Conservation (phyloP, 441 rosid genomes). For the Dalechampia spathulata region DNA sequence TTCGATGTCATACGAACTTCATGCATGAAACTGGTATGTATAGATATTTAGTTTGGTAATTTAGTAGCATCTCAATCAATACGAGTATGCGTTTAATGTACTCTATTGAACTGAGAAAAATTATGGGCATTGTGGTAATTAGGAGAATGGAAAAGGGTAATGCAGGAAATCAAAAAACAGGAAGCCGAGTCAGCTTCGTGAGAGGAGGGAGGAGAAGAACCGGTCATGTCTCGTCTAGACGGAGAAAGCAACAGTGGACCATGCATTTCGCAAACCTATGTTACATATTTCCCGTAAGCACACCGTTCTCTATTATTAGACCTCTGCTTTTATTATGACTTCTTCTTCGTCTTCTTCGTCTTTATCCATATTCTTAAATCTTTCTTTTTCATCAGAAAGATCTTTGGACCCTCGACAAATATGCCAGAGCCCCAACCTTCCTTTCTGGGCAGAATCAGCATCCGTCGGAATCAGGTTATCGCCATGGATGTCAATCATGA, state of each 20-base stretch:
- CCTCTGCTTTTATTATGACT: not conserved
- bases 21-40: no score
- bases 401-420: conserved; percentile 26
- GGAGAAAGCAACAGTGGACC: conserved; percentile 4
- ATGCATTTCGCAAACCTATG: conserved; percentile 9
- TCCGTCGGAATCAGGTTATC: conserved; percentile 73
- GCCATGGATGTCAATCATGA: conserved; percentile 81
- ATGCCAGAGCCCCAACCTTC: conserved; percentile 70
- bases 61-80: no score
- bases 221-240: conserved; percentile 18
- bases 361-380: no score
- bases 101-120: no score
- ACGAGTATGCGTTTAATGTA: no score
- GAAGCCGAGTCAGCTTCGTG: conserved; percentile 24
- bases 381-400: no score
- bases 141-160: not conserved
- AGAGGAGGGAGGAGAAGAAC: conserved; percentile 11
- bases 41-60: no score
- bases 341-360: not conserved
- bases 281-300: not conserved
- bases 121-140: no score
- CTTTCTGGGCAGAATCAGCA: conserved; percentile 80
- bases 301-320: not conserved
- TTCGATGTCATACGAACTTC: no score
- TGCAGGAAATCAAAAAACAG: not conserved